Conservation (phyloP, 352 stramenopile genomes). For the Blastocystis sp. region DNA sequence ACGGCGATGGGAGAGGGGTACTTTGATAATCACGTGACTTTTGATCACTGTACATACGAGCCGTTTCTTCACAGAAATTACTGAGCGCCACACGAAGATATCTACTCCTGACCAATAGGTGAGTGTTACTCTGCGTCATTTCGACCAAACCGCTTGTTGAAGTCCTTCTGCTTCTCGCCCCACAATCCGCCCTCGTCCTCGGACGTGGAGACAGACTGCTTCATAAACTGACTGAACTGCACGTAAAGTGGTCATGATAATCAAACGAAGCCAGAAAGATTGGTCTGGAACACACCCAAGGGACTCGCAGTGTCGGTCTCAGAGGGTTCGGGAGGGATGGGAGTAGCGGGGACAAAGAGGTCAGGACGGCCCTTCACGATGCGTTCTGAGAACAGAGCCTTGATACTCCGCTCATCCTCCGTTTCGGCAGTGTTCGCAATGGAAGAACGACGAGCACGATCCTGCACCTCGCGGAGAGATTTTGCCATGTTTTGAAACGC, state of each 20-base stretch:
- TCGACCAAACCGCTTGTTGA: constrained; percentile 30
- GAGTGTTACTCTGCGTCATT: background rate
- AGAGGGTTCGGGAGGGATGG: background rate
- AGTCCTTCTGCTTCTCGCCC: background rate
- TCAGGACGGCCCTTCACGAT: constrained; percentile 53
- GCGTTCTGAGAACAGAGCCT: constrained; percentile 40
- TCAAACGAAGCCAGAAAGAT: background rate
- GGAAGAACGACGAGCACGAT: background rate
- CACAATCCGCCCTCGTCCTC: background rate
- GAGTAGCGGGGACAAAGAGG: background rate
- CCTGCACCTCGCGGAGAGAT: constrained; percentile 7
- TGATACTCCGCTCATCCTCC: constrained; percentile 31
- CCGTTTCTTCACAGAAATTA: constrained; percentile 25
- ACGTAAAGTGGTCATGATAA: background rate
- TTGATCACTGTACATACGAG: background rate
- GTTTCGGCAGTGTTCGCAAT: background rate
- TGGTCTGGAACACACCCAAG: background rate
- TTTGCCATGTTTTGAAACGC: constrained; percentile 31
- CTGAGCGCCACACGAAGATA: constrained; percentile 15
- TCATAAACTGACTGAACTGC: constrained; percentile 22
- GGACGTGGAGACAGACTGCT: background rate
- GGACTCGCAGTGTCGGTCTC: background rate
- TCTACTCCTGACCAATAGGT: background rate
- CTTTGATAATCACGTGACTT: background rate
- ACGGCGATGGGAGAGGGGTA: background rate